Percentiles rank a stretch among this genome's conserved stretches.
These are phyloP conservation scores for Fraxinus anomala DNA, from an alignment of 257 asterid species.

Conservation along the genomic window DNA sequence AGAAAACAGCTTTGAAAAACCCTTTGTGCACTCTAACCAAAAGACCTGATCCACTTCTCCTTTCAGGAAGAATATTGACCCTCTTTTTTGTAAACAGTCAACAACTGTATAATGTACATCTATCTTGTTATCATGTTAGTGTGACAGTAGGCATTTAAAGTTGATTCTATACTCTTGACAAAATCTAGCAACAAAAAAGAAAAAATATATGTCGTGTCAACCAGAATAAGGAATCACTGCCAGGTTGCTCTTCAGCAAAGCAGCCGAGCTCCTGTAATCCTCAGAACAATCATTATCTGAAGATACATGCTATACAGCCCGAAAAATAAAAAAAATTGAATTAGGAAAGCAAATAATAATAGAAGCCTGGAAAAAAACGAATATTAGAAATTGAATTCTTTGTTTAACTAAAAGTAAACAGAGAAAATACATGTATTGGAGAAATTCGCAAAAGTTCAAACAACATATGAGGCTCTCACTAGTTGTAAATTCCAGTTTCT, in stretches of 20 bases:
- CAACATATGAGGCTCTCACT: background rate
- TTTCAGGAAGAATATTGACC: background rate
- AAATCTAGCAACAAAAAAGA: background rate
- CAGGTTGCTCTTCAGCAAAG: background rate
- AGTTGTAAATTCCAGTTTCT: background rate
- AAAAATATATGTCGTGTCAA: background rate
- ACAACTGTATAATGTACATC: background rate
- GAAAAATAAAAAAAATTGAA: background rate
- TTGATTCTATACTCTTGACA: background rate
- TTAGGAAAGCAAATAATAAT: background rate
- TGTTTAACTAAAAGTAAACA: background rate
- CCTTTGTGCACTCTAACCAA: background rate
- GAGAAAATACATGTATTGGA: background rate
- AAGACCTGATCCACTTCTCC: background rate
- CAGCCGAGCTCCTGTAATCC: background rate
- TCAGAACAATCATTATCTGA: background rate
- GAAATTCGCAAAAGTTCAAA: background rate
- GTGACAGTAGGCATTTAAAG: background rate
- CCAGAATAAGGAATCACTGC: background rate
- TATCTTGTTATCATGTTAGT: conserved; percentile 3
- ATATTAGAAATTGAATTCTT: background rate
- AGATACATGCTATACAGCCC: background rate
- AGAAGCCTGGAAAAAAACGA: background rate
- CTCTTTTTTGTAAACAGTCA: background rate
- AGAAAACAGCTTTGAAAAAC: no score